A percentile compares a stretch with the other conserved stretches of the same genome.
These are phyloP conservation scores for Thielaviopsis populi DNA, from an alignment of 2,329 filamentous ascomycete species.

Conservation along the genomic window DNA sequence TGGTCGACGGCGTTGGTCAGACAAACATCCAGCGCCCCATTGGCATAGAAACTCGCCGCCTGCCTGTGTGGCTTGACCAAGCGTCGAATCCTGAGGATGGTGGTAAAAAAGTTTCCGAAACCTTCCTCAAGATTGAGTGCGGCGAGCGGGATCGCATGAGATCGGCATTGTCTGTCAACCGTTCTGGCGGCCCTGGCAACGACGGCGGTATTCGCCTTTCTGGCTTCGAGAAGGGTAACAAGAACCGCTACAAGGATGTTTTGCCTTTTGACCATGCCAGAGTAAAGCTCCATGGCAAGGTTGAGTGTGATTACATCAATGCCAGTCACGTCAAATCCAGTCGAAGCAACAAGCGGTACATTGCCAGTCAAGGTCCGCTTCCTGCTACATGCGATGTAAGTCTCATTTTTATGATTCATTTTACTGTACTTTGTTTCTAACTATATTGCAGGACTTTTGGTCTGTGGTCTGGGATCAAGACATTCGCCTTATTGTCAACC, in stretches of 20 bases:
- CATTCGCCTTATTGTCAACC: slow-evolving; percentile 85
- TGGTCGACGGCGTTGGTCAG: slow-evolving; percentile 85
- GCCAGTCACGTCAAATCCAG: slow-evolving; percentile 72
- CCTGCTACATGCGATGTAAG: slow-evolving; percentile 80
- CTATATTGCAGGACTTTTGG: slow-evolving; percentile 68
- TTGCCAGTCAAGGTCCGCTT: slow-evolving; percentile 85
- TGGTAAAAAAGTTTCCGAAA: slow-evolving; percentile 66
- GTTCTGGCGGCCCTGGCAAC: slow-evolving; percentile 22
- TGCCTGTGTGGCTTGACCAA: slow-evolving; percentile 65
- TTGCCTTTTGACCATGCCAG: slow-evolving; percentile 89
- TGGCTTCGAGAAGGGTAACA: slow-evolving; percentile 83
- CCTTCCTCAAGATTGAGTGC: slow-evolving; percentile 71
- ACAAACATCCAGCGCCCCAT: slow-evolving; percentile 40
- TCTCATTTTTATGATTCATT: neutral
- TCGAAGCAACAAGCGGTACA: slow-evolving; percentile 80
- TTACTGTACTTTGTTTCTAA: neutral
- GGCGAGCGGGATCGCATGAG: slow-evolving; percentile 87
- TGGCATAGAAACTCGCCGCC: slow-evolving; percentile 32
- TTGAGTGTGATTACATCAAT: slow-evolving; percentile 84
- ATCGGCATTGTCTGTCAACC: slow-evolving; percentile 46
- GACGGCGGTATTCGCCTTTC: slow-evolving; percentile 52
- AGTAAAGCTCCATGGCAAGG: slow-evolving; percentile 59
- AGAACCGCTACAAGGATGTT: slow-evolving; percentile 97
- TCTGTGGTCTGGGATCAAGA: slow-evolving; percentile 95
- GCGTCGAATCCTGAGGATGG: slow-evolving; percentile 53